Base-by-base conservation (phyloP, 257 asterid genomes). In the Nicotiana paniculata region DNA sequence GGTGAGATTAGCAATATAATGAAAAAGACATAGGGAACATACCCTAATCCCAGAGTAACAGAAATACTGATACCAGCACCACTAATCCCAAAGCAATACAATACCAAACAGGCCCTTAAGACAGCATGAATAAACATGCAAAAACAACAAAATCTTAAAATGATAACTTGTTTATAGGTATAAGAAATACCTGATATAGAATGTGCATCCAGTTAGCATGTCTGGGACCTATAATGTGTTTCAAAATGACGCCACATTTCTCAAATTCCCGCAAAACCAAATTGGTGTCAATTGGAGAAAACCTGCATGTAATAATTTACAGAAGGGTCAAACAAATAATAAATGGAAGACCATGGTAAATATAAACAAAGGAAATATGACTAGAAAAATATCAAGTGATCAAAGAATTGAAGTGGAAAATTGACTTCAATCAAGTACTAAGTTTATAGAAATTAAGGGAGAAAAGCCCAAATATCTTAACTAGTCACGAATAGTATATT, bases 201-300 rank as follows among this genome's bases (percentile, higher is more conserved):
- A 96, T 90, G 86, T 96, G 97, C 97, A 94, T 96, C 99, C 99
- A 96, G 82, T 96, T 96, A 83, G 99, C 96, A 67, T 91, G 89
- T 90, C 98, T 90, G 81, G 98, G 98, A 63, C 99, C 99, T 79
- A 98, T 96, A 89, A 96, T 88, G 81, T 96, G 98, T 81, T 90
- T 94, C 86, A 96, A 86, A 85, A 96, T 93, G 83, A 92, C 85
- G 59, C 99, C 98, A 68, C 93, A 96, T 81, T 93, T 96, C 84
- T 96, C 99, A 65, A 96, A 94, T 88, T 96, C 99, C 84, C 98
- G 85, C 90, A 94, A 76, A 57, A 94, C 96, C 70, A 95, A 86
- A 86, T 96, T 96, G 72, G 98, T 96, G 84, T 96, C 99, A 69
- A 90, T 94, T 18, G 98, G 98, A 43, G 93, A 88, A 88, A 96